phyloP scores from a whole-genome alignment of 768 basidiomycete species.

The Lactarius evosmus region DNA sequence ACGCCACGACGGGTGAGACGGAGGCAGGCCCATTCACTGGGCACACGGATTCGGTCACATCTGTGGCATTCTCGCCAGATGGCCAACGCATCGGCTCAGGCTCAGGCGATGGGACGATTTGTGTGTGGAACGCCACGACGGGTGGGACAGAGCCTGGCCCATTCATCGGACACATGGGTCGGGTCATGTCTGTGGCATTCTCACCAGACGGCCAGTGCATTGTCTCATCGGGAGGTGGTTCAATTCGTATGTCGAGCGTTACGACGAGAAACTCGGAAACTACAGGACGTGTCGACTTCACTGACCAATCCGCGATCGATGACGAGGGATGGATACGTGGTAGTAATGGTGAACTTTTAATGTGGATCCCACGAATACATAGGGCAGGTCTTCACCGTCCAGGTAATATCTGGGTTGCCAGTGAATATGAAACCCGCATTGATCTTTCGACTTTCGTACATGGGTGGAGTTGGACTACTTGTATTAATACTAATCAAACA shows the following conservation, averaged over 20 bases:
- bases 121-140: neutral
- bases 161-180: neutral
- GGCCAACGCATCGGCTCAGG: neutral
- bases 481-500: no score
- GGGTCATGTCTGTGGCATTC: neutral
- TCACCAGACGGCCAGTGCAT: neutral
- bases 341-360: neutral
- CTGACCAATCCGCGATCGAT: neutral
- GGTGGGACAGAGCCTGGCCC: neutral
- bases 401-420: neutral
- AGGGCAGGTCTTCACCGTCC: neutral
- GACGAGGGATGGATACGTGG: neutral
- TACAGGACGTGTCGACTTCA: neutral
- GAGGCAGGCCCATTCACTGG: neutral
- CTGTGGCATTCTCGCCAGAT: neutral
- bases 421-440: neutral
- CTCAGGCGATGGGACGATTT: neutral
- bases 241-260: neutral
- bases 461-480: neutral
- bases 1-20: neutral
- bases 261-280: neutral
- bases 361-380: neutral
- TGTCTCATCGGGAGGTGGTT: neutral
- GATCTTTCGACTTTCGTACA: neutral
- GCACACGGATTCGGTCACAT: neutral